Conservation (phyloP, 176 grass and related monocot genomes). For the Eleusine coracana region DNA sequence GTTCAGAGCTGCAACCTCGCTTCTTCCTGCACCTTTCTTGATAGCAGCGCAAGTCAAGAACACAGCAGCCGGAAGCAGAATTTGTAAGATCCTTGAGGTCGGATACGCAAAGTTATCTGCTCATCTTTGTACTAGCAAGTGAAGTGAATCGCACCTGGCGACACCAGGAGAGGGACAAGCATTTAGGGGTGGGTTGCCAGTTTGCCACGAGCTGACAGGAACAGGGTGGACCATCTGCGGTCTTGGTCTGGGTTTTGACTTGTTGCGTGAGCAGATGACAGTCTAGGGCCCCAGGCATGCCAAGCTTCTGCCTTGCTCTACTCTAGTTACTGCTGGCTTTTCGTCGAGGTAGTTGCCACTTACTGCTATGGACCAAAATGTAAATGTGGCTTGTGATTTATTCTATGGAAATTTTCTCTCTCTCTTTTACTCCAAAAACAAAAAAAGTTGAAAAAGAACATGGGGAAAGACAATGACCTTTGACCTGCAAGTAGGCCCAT, state of each 20-base stretch:
- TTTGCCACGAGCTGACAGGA: slow-evolving; percentile 32
- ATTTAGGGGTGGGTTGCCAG: slow-evolving; percentile 29
- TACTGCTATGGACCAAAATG: too few species aligned
- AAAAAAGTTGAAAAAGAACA: too few species aligned
- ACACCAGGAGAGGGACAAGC: slow-evolving; percentile 32
- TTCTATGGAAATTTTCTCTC: too few species aligned
- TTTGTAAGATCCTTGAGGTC: slow-evolving; percentile 15
- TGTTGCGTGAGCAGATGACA: not conserved
- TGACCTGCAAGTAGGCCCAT: not conserved
- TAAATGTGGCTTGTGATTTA: too few species aligned
- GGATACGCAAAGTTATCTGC: slow-evolving; percentile 38
- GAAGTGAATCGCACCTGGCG: not conserved
- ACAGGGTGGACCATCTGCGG: slow-evolving; percentile 40
- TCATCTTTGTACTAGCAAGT: not conserved
- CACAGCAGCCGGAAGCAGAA: not conserved
- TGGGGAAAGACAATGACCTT: too few species aligned
- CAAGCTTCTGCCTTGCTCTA: not conserved
- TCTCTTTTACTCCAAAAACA: too few species aligned
- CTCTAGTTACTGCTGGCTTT: too few species aligned
- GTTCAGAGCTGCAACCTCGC: not conserved
- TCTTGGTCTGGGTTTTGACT: slow-evolving; percentile 24
- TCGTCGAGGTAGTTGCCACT: too few species aligned
- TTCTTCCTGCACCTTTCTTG: not conserved
- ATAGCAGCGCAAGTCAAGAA: not conserved
- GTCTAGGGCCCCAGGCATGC: not conserved